Conservation (phyloP, 805 yeast species). For the Cyberlindnera amylophila region DNA sequence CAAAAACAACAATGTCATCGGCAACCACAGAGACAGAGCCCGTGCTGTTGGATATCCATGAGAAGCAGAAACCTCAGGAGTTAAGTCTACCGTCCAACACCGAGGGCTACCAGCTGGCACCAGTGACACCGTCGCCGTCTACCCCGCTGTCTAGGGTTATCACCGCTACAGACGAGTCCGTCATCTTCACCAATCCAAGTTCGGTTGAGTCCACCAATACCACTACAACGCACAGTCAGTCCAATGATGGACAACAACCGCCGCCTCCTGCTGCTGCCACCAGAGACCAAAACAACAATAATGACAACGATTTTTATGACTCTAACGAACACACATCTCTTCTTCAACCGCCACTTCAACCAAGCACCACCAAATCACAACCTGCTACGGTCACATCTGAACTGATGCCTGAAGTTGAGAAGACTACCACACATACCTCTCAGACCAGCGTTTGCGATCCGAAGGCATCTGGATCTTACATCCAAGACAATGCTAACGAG, state of each 20-base stretch:
- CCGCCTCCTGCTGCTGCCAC: neutral
- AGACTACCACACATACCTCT: neutral
- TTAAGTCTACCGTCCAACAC: neutral
- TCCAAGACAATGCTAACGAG: constrained; percentile 33
- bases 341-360: constrained; percentile 8
- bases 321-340: constrained; percentile 6
- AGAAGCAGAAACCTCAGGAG: neutral
- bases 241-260: neutral
- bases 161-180: constrained; percentile 25
- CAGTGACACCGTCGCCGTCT: constrained; percentile 4
- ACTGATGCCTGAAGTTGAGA: neutral
- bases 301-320: constrained; percentile 6
- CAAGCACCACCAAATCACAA: neutral
- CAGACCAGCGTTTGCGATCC: neutral
- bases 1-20: neutral
- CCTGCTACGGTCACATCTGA: constrained; percentile 7
- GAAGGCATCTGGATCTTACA: constrained; percentile 29
- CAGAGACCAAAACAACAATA: neutral
- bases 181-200: constrained; percentile 26
- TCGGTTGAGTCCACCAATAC: constrained; percentile 25
- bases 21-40: neutral
- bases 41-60: neutral
- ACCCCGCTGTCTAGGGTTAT: constrained; percentile 24
- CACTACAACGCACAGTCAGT: constrained; percentile 16
- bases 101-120: neutral